Conservation (phyloP, 192 early-diverging fungal species). For the Backusella sp. region DNA sequence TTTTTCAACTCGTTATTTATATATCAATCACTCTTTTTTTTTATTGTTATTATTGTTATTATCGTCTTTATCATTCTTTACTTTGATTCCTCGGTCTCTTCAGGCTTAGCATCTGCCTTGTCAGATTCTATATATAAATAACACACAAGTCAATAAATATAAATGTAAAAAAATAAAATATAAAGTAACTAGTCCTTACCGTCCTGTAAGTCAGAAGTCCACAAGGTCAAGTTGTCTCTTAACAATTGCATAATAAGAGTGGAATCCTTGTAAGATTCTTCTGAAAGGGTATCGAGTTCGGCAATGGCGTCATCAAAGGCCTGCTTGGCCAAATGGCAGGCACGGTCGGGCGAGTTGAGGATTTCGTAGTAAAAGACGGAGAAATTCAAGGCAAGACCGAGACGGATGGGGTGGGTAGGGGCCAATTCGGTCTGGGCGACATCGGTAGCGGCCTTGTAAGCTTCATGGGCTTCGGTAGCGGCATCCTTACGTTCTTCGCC, state of each 20-base stretch:
- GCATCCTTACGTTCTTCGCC: conserved; percentile 81
- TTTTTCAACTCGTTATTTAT: neutral
- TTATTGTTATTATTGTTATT: too few species aligned
- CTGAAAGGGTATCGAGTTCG: conserved; percentile 88
- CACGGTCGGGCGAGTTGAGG: conserved; percentile 93
- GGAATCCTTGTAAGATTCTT: conserved; percentile 97
- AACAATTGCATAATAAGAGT: conserved; percentile 98
- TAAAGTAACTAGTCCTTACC: conserved; percentile 23
- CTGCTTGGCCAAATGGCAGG: conserved; percentile 93
- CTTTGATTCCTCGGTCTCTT: neutral
- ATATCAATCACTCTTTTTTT: neutral
- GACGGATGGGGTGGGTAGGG: conserved; percentile 96
- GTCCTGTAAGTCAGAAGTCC: conserved; percentile 84
- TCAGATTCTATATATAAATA: neutral
- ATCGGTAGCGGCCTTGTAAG: conserved; percentile 91
- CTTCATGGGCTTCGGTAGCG: conserved; percentile 75
- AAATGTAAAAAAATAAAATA: neutral
- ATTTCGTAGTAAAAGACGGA: conserved; percentile 99
- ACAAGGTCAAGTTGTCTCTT: conserved; percentile 95
- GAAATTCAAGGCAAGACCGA: conserved; percentile 95
- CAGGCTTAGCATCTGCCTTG: neutral
- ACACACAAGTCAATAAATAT: neutral
- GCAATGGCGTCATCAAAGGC: conserved; percentile 97
- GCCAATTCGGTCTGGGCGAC: conserved; percentile 77
- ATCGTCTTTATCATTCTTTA: neutral